Base-by-base conservation (phyloP, 2,329 filamentous ascomycete species). In the Venturia nashicola region DNA sequence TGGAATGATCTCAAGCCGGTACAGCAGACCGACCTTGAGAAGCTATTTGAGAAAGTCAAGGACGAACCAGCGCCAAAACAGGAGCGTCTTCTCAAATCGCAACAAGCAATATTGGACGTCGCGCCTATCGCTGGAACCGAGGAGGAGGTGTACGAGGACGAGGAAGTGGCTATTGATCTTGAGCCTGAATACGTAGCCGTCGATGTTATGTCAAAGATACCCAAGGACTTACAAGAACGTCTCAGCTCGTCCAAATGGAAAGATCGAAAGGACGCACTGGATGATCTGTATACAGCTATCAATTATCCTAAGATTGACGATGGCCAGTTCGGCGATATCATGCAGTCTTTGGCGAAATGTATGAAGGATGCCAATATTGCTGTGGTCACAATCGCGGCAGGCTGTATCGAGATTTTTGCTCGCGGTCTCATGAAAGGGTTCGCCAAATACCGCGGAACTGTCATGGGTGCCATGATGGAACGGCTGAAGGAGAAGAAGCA, bases 291-390 rank as follows among this genome's bases (percentile, higher is more conserved):
- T 69, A 83, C 83, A 16, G 82, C 85, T 3, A 76, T 96, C 64
- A 95, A 96, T 69, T 87, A 95, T 48, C 91, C 93, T 16, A 84
- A 88, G 66, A 96, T 99, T 74, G 95, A 96, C 74, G 93, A 97
- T 69, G 90, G 86, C 7, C 88, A 90, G 63, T 97, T 91, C 71
- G 85, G 87, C 72, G 93, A 97, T 70, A 82, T 97, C 68, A 85
- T 90, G 64, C 84, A 90, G 66, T 87, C 85, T 4, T 81, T 97
- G 63, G 93, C 94, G 55, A 99, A 97, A 76, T 91, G 86, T 70
- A 99, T 99, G 94, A 99, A 99, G 76, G 95, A 99, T 70, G 94
- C 95, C 69, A 99, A 99, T 72, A 88, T 99, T 68, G 88, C 90
- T 5, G 94, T 97, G 60, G 94, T 97, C 23, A 94, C 89, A 1